Conservation (phyloP, 768 basidiomycete species). For the Tephrocybe sp. region DNA sequence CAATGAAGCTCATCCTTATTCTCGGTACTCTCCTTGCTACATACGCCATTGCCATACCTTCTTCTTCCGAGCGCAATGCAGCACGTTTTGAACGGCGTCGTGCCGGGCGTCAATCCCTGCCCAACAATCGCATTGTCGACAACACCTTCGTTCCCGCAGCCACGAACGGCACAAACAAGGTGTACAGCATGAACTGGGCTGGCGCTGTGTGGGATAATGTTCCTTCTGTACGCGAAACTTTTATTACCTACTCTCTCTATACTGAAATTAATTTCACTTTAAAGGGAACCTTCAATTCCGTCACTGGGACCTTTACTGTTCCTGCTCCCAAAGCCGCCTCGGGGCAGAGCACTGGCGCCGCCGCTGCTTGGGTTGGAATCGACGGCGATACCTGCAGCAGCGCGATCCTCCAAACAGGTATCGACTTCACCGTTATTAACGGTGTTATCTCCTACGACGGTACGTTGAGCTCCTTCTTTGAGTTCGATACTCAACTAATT, state of each 20-base stretch:
- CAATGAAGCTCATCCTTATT: conserved; percentile 6
- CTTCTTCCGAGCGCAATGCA: conserved; percentile 6
- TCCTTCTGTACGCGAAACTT: conserved; percentile 15
- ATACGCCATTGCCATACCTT: conserved; percentile 1
- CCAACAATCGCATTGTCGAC: neutral
- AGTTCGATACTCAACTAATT: neutral
- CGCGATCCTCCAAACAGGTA: conserved; percentile 33
- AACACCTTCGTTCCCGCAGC: neutral
- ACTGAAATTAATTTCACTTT: neutral
- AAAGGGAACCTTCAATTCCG: conserved; percentile 32
- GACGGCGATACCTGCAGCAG: conserved; percentile 34
- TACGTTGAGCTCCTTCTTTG: neutral
- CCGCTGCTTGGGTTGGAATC: conserved; percentile 38
- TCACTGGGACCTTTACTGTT: conserved; percentile 34
- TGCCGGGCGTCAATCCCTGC: conserved; percentile 1
- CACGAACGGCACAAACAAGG: conserved; percentile 22
- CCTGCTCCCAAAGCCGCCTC: conserved; percentile 31
- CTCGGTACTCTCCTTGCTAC: conserved; percentile 2
- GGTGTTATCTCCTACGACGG: conserved; percentile 5
- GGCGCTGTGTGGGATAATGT: conserved; percentile 29
- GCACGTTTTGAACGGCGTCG: conserved; percentile 9
- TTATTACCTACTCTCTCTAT: neutral
- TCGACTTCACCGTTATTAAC: conserved; percentile 4
- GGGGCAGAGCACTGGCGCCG: conserved; percentile 26
- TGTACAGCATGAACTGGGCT: conserved; percentile 36